phyloP scores from a whole-genome alignment of 2,329 filamentous ascomycete species.

The Alternaria panax region DNA sequence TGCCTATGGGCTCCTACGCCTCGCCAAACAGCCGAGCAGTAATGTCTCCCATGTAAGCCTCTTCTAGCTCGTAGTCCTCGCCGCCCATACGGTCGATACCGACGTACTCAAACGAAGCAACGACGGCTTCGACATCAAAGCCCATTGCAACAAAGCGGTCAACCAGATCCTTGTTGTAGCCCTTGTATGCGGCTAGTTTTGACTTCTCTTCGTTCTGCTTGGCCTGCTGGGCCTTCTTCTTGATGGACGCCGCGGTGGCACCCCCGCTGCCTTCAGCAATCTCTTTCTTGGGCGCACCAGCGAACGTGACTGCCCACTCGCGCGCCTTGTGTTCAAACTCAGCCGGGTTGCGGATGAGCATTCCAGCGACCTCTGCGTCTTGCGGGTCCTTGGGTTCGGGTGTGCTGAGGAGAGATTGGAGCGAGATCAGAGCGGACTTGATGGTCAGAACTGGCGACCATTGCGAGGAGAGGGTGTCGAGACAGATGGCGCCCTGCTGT shows the following conservation, averaged over 20 bases:
- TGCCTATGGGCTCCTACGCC: constrained; percentile 45
- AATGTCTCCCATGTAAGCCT: constrained; percentile 89
- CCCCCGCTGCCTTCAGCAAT: constrained; percentile 62
- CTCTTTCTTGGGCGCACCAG: constrained; percentile 72
- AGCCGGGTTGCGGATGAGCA: constrained; percentile 81
- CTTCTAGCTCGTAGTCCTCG: constrained; percentile 84
- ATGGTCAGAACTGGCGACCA: constrained; percentile 98
- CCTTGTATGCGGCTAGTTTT: constrained; percentile 72
- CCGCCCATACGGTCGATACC: constrained; percentile 82
- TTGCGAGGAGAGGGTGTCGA: constrained; percentile 86
- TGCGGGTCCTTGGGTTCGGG: constrained; percentile 97
- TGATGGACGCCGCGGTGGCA: constrained; percentile 61
- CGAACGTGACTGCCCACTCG: constrained; percentile 88
- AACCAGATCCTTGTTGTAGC: constrained; percentile 85
- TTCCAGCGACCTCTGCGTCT: constrained; percentile 91
- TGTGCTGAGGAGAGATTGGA: constrained; percentile 90
- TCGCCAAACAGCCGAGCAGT: constrained; percentile 86
- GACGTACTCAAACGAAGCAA: constrained; percentile 80
- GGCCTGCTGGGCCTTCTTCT: constrained; percentile 61
- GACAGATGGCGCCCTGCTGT: constrained; percentile 89
- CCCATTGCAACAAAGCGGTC: constrained; percentile 90
- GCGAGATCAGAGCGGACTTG: constrained; percentile 90
- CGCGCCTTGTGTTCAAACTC: constrained; percentile 82
- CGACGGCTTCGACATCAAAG: constrained; percentile 85
- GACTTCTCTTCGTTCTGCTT: constrained; percentile 67